Percentiles rank a stretch among this genome's conserved stretches.
These are phyloP conservation scores for Cardamine occulta DNA, from an alignment of 345 rosid genomes.

Conservation along the genomic window DNA sequence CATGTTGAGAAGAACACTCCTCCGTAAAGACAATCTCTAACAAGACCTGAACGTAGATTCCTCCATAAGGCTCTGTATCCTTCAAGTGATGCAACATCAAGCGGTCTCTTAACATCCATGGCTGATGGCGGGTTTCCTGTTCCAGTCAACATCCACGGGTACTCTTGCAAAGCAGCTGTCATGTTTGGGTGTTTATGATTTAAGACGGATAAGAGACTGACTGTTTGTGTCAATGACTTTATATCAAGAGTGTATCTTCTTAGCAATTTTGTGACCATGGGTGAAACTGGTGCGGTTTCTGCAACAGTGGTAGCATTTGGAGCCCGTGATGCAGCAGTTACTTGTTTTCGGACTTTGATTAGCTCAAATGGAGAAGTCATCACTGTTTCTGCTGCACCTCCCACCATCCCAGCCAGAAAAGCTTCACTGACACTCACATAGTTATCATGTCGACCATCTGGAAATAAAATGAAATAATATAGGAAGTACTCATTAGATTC, in stretches of 20 bases:
- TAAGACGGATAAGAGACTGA: conserved; percentile 73
- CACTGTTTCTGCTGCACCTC: conserved; percentile 80
- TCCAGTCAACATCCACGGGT: conserved; percentile 98
- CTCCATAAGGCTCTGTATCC: conserved; percentile 84
- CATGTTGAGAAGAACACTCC: conserved; percentile 89
- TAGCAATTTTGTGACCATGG: conserved; percentile 54
- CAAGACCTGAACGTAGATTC: conserved; percentile 74
- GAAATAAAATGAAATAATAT: conserved; percentile 14
- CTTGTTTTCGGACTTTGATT: conserved; percentile 78
- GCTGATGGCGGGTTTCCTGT: conserved; percentile 86
- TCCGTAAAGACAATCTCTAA: conserved; percentile 76
- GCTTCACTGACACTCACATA: conserved; percentile 73
- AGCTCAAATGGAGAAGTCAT: conserved; percentile 81
- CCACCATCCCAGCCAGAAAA: conserved; percentile 73
- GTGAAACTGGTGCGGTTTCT: conserved; percentile 48
- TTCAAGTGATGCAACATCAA: conserved; percentile 73
- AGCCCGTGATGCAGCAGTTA: conserved; percentile 65
- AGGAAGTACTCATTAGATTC: background rate
- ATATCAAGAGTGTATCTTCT: conserved; percentile 66
- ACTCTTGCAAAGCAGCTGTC: conserved; percentile 66
- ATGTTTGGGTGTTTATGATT: conserved; percentile 70
- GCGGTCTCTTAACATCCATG: conserved; percentile 63
- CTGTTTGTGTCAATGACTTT: conserved; percentile 62
- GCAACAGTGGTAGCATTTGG: conserved; percentile 45
- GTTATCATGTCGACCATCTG: conserved; percentile 88